Conservation (phyloP, 2,329 filamentous ascomycete genomes). For the Venturia asperata region DNA sequence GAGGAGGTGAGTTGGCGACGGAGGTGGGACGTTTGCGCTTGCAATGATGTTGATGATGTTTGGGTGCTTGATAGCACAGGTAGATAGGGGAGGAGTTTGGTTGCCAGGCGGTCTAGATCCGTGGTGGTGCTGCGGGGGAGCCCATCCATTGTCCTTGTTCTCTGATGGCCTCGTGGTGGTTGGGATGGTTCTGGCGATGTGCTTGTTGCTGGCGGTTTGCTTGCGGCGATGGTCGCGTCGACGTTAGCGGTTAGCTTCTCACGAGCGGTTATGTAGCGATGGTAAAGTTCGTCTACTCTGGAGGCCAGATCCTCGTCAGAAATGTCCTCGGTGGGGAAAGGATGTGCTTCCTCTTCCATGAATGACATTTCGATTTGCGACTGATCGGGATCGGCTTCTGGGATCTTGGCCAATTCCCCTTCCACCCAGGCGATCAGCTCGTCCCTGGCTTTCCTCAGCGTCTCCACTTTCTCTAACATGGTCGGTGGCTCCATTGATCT, state of each 20-base stretch:
- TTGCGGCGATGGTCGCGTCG: constrained; percentile 12
- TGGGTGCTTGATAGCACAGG: constrained; percentile 26
- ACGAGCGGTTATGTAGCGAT: constrained; percentile 27
- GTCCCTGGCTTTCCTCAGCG: constrained; percentile 40
- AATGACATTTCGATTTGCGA: constrained; percentile 22
- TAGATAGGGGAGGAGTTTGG: constrained; percentile 29
- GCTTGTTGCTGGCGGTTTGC: background rate
- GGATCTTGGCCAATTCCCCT: constrained; percentile 39
- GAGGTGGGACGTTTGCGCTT: constrained; percentile 32
- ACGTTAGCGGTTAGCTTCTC: constrained; percentile 13
- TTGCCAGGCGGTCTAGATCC: constrained; percentile 18
- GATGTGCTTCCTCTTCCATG: constrained; percentile 9
- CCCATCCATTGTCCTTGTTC: background rate
- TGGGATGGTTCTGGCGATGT: background rate
- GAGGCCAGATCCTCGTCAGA: constrained; percentile 23
- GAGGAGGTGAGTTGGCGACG: constrained; percentile 28
- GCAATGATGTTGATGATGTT: constrained; percentile 28
- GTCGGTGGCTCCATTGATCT: background rate
- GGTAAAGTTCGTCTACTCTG: constrained; percentile 28
- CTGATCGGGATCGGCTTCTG: constrained; percentile 31
- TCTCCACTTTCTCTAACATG: constrained; percentile 26
- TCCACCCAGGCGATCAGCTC: constrained; percentile 48
- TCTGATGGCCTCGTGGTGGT: background rate
- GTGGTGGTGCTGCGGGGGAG: background rate
- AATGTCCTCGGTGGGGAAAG: constrained; percentile 21